These are phyloP conservation scores for Colletotrichum agaves DNA, from an alignment of 2,329 filamentous ascomycete genomes.

Conservation along the genomic window DNA sequence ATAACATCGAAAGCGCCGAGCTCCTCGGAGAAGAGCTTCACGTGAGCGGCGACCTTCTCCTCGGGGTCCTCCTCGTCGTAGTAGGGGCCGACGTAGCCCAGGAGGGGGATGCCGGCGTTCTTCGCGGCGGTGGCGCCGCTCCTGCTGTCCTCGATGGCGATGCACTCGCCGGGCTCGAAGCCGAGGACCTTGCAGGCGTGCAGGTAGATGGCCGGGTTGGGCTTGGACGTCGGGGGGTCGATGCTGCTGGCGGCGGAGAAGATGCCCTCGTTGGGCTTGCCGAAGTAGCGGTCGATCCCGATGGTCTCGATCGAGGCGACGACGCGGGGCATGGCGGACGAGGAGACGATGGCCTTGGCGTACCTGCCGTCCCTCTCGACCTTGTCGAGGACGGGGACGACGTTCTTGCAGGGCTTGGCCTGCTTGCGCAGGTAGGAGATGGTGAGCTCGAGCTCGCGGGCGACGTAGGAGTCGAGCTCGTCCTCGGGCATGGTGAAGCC, in stretches of 20 bases:
- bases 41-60: slow-evolving; percentile 63
- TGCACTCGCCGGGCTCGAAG: slow-evolving; percentile 75
- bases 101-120: slow-evolving; percentile 81
- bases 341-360: slow-evolving; percentile 82
- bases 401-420: slow-evolving; percentile 75
- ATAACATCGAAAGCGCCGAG: slow-evolving; percentile 36
- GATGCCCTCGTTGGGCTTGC: slow-evolving; percentile 72
- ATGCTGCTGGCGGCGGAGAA: slow-evolving; percentile 87
- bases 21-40: slow-evolving; percentile 35
- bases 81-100: slow-evolving; percentile 89
- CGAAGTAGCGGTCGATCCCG: slow-evolving; percentile 82
- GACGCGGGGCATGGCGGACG: slow-evolving; percentile 81
- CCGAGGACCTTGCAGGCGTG: slow-evolving; percentile 79
- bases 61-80: slow-evolving; percentile 67
- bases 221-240: slow-evolving; percentile 83
- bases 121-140: slow-evolving; percentile 80
- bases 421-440: slow-evolving; percentile 80
- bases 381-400: slow-evolving; percentile 73
- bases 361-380: slow-evolving; percentile 72
- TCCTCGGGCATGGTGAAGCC: slow-evolving; percentile 74
- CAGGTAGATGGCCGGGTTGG: slow-evolving; percentile 88
- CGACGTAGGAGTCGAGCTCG: slow-evolving; percentile 80
- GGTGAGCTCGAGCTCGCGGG: slow-evolving; percentile 82
- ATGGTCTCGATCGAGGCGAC: slow-evolving; percentile 82
- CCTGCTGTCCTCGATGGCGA: slow-evolving; percentile 90